These are phyloP conservation scores for Talaromyces wortmannii DNA, from an alignment of 495 filamentous ascomycete species.

Conservation along the genomic window DNA sequence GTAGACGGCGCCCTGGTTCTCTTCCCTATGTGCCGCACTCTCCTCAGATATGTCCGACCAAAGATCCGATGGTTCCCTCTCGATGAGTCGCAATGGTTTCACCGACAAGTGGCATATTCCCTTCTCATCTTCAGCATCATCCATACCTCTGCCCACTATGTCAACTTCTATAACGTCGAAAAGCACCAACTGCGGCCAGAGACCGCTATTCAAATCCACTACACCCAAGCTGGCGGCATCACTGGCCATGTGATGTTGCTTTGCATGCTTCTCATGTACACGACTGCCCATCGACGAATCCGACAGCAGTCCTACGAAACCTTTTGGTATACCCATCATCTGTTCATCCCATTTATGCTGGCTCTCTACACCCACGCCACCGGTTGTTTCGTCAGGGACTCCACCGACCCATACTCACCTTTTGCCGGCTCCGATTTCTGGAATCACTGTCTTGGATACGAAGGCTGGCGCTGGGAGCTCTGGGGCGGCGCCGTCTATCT, in stretches of 20 bases:
- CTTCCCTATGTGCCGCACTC: constrained; percentile 88
- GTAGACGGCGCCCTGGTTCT: constrained; percentile 84
- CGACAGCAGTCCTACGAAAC: constrained; percentile 96
- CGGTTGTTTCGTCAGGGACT: constrained; percentile 90
- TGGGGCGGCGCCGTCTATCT: constrained; percentile 83
- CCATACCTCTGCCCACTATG: constrained; percentile 79
- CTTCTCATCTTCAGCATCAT: constrained; percentile 75
- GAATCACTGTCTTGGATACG: constrained; percentile 90
- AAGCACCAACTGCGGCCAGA: constrained; percentile 72
- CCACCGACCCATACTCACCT: constrained; percentile 62
- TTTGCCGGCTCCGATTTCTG: constrained; percentile 79
- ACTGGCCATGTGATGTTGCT: constrained; percentile 97
- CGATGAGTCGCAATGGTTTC: constrained; percentile 95
- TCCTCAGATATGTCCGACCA: constrained; percentile 76
- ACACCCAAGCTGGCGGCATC: constrained; percentile 79
- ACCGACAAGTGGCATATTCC: constrained; percentile 89
- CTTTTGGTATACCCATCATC: constrained; percentile 98
- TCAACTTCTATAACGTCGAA: constrained; percentile 98
- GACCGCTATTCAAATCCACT: constrained; percentile 89
- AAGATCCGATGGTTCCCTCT: constrained; percentile 84
- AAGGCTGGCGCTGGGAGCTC: constrained; percentile 97
- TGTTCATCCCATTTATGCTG: constrained; percentile 93
- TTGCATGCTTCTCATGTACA: constrained; percentile 99
- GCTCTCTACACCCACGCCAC: constrained; percentile 93
- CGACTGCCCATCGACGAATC: constrained; percentile 87